Conservation (phyloP, 805 yeast genomes). For the Maudiozyma saulgeensis region DNA sequence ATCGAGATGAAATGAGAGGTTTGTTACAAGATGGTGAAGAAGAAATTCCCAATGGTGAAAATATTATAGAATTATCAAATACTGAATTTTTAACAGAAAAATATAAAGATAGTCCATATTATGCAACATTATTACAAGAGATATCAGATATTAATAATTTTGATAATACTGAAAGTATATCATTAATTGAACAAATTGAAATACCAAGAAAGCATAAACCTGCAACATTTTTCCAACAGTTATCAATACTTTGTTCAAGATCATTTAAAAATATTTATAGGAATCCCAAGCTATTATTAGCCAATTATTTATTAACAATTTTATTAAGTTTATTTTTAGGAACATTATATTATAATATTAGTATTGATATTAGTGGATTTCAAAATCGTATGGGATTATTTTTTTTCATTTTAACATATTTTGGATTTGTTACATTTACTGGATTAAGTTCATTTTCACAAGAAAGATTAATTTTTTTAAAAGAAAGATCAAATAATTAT, state of each 20-base stretch:
- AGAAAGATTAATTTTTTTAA: conserved; percentile 80
- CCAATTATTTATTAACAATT: conserved; percentile 72
- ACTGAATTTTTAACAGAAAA: conserved; percentile 20
- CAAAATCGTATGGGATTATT: conserved; percentile 91
- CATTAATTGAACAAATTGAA: conserved; percentile 6
- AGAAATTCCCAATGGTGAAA: conserved; percentile 3
- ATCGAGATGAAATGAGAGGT: conserved; percentile 55
- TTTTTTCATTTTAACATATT: conserved; percentile 80
- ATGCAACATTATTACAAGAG: conserved; percentile 24
- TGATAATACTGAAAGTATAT: background rate
- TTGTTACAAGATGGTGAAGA: conserved; percentile 14
- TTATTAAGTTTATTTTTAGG: conserved; percentile 81
- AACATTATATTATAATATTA: conserved; percentile 67
- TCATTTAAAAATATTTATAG: conserved; percentile 89
- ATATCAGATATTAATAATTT: conserved; percentile 14
- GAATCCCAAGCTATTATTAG: conserved; percentile 78
- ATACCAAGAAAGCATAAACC: conserved; percentile 8
- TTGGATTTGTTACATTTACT: conserved; percentile 90
- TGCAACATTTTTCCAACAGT: conserved; percentile 57
- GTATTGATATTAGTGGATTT: conserved; percentile 89
- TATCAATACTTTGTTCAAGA: conserved; percentile 68
- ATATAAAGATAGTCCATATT: conserved; percentile 28
- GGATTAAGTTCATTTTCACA: conserved; percentile 82
- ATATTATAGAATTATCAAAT: conserved; percentile 6
- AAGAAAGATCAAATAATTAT: conserved; percentile 92